Evolutionary conservation across 208 protist species (phyloP).

Genomic region (Leishmania tropica): DNA sequence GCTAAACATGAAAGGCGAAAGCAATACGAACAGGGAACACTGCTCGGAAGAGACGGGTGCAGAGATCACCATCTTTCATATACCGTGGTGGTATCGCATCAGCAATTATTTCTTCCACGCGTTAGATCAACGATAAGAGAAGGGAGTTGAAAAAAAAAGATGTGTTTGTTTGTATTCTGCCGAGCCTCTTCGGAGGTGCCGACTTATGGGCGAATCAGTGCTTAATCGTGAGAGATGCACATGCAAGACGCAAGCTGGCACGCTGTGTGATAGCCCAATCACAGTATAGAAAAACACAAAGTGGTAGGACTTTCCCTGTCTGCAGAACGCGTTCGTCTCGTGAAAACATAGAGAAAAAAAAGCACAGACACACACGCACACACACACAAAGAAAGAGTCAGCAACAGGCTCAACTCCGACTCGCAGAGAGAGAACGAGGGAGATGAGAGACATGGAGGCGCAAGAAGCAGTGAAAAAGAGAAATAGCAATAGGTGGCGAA

Average conservation of each 20-base stretch:
- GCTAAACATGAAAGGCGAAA: background rate
- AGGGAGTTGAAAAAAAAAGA: background rate
- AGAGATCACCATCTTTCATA: background rate
- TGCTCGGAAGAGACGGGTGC: background rate
- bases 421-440: background rate
- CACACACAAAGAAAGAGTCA: background rate
- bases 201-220: background rate
- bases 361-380: background rate
- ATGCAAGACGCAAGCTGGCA: background rate
- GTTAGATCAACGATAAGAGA: background rate
- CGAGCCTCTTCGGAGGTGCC: background rate
- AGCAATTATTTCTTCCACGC: background rate
- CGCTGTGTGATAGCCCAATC: background rate
- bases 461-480: background rate
- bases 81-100: background rate
- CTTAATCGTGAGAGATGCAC: background rate
- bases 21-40: background rate
- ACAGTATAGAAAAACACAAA: background rate
- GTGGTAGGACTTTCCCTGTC: background rate
- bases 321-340: background rate
- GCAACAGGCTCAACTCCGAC: background rate
- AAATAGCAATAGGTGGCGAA: background rate
- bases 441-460: background rate
- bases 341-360: background rate
- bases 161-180: background rate